Evolutionary conservation across 441 rosid species (phyloP).

Genomic region (Croton laevigatus): DNA sequence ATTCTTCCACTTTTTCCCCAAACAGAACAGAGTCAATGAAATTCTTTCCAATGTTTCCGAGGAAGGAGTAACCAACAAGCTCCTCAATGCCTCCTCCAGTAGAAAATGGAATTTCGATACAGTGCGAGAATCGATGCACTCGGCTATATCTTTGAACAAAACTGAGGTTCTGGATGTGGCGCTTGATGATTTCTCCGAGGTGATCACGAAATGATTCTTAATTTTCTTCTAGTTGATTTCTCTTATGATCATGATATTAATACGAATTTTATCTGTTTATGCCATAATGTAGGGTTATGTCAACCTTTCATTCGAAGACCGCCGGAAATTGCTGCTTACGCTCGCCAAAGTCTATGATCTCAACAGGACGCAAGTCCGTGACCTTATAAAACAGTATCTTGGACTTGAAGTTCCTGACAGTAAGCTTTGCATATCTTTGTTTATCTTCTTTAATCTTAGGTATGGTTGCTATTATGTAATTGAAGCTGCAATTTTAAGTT

Average conservation of each 20-base stretch:
- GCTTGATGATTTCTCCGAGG: slow-evolving; percentile 79
- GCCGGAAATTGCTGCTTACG: slow-evolving; percentile 47
- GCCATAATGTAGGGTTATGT: slow-evolving; percentile 58
- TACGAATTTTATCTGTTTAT: neutral
- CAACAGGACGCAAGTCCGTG: slow-evolving; percentile 59
- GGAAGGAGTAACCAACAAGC: slow-evolving; percentile 21
- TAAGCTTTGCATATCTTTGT: slow-evolving; percentile 24
- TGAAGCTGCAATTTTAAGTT: too few relatives aligned
- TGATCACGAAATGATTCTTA: neutral
- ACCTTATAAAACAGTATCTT: slow-evolving; percentile 78
- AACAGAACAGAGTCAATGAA: slow-evolving; percentile 36
- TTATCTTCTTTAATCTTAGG: neutral
- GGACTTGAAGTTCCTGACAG: slow-evolving; percentile 59
- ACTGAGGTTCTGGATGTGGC: slow-evolving; percentile 62
- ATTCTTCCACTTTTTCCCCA: neutral
- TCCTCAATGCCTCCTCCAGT: slow-evolving; percentile 22
- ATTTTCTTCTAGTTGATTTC: neutral
- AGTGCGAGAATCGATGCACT: slow-evolving; percentile 76
- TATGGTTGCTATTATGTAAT: neutral
- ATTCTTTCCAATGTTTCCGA: slow-evolving; percentile 23
- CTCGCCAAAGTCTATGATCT: slow-evolving; percentile 91
- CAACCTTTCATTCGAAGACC: slow-evolving; percentile 58
- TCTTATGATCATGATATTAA: neutral
- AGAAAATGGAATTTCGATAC: slow-evolving; percentile 45
- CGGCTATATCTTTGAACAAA: slow-evolving; percentile 76